Evolutionary conservation across 1,284 basidiomycete species (phyloP), one percentile per base, ranked within the genome.

Genomic region (Ustilago lituana): DNA sequence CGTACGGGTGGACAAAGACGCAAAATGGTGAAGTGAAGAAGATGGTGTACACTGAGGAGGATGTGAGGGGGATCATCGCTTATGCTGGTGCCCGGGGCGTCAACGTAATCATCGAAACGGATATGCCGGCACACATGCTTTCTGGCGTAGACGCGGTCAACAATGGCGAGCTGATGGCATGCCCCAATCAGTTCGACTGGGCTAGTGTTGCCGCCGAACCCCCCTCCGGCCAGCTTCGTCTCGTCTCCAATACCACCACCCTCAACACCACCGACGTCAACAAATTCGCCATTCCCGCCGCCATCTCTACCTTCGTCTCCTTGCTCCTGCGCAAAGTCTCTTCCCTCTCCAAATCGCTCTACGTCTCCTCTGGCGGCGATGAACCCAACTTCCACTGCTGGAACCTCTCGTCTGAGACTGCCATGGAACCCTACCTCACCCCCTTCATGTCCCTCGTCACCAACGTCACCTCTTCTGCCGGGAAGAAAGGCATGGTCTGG

Each of bases 341-440:
- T 1, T 77, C 82, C 17, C 80, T 87, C 32, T 86, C 90, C 66
- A 86, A 87, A 1, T 87, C 88, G 15, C 85, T 80, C 22, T 85
- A 90, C 58, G 88, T 94, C 79, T 88, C 87, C 67, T 90, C 90
- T 0, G 92, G 92, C 2, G 92, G 92, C 0, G 92, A 94, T 78
- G 92, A 94, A 82, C 81, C 93, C 63, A 92, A 92, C 77, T 77
- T 80, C 9, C 84, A 85, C 37, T 92, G 91, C 82, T 93, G 91
- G 78, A 83, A 84, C 8, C 26, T 55, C 6, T 58, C 55, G 4
- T 52, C 48, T 22, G 69, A 79, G 29, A 46, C 45, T 12, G 40
- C 54, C 14, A 75, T 77, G 46, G 67, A 72, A 46, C 61, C 62
- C 11, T 41, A 54, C 23, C 38, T 93, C 38, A 84, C 85, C 65